Conservation (phyloP, 805 yeast genomes). For the Wickerhamomyces ciferrii region DNA sequence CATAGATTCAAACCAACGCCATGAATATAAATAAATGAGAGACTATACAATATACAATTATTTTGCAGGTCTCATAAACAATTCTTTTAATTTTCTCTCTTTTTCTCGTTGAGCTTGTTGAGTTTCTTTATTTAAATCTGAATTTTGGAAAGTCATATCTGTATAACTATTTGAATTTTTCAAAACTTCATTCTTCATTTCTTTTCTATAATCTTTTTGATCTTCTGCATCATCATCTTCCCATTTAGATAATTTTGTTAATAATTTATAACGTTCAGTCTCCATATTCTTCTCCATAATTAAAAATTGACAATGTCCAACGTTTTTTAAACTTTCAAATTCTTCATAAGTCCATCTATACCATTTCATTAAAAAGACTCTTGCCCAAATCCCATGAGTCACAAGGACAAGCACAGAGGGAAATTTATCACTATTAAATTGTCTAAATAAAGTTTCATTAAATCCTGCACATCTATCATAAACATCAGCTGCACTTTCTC, state of each 20-base stretch:
- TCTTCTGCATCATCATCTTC: slow-evolving; percentile 35
- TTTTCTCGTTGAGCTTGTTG: slow-evolving; percentile 32
- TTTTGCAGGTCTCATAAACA: slow-evolving; percentile 23
- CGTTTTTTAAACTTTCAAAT: slow-evolving; percentile 77
- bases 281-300: slow-evolving; percentile 61
- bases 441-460: slow-evolving; percentile 81
- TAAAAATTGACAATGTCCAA: slow-evolving; percentile 80
- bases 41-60: neutral
- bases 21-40: neutral
- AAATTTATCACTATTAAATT: slow-evolving; percentile 62
- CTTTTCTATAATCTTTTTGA: slow-evolving; percentile 9
- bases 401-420: slow-evolving; percentile 82
- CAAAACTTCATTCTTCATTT: slow-evolving; percentile 17
- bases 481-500: slow-evolving; percentile 95
- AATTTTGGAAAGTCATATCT: slow-evolving; percentile 8
- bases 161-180: slow-evolving; percentile 20
- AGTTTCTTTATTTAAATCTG: slow-evolving; percentile 17
- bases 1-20: neutral
- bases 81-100: slow-evolving; percentile 35
- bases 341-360: slow-evolving; percentile 88
- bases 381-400: slow-evolving; percentile 91
- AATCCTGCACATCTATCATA: slow-evolving; percentile 88
- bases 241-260: slow-evolving; percentile 70
- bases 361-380: slow-evolving; percentile 94
- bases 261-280: slow-evolving; percentile 47